Evolutionary conservation across 2,329 filamentous ascomycete species (phyloP), one percentile per base, ranked within the genome.

Genomic region (Penicillium sp.): DNA sequence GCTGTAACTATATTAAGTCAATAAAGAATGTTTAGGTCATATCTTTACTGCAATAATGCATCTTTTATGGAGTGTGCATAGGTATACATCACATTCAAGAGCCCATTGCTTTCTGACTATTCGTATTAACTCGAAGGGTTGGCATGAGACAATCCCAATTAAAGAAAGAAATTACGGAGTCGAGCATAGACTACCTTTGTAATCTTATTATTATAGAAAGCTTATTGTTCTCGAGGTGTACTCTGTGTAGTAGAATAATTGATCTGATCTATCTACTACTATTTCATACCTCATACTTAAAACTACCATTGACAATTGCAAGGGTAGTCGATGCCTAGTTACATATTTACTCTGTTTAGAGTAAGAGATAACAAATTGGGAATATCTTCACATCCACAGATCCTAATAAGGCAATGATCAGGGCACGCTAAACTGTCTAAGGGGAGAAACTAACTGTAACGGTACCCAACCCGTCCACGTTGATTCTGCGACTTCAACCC

Each of bases 361-460:
- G 29, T 22, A 26, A 9, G 13, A 18, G 45, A 37, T 7, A 48
- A 6, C 2, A 38, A 18, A 49, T 14, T 46, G 56, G 31, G 52
- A 58, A 48, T 57, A 57, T 42, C 53, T 49, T 57, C 59, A 61
- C 29, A 32, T 42, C n/a, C 14, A 31, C 43, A 24, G 16, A 46
- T 45, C 59, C 64, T 34, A 44, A 65, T 52, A 37, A 40, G 62
- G 64, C 39, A 66, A 62, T 57, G 64, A 66, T 66, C 64, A 50
- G 37, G 48, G 52, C 52, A 59, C 64, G 62, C 63, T 65, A 65
- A 63, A 53, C 58, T 49, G 31, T 45, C 53, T 63, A 63, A 60
- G 63, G 62, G 62, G 54, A 57, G 35, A 32, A 49, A 49, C 22
- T 49, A 49, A 50, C 29, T 50, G 26, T 31, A 14, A 43, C 38